phyloP scores from a whole-genome alignment of 1,139 yeast genomes.

The Blastobotrys proliferans region DNA sequence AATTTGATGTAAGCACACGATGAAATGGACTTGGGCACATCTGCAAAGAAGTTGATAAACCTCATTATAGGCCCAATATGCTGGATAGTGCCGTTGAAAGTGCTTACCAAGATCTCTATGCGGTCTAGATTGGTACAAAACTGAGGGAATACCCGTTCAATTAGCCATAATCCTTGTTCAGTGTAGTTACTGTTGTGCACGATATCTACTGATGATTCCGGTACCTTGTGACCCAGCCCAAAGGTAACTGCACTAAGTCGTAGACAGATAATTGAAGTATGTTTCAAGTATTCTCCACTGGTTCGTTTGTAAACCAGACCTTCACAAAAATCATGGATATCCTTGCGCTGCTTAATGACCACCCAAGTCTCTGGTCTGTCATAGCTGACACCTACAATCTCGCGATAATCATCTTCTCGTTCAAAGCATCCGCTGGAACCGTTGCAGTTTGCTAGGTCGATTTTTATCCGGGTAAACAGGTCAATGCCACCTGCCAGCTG shows the following conservation, averaged over 20 bases:
- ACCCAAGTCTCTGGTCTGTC: conserved; percentile 6
- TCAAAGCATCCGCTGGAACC: conserved; percentile 4
- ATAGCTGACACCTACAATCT: conserved; percentile 3
- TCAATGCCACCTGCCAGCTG: conserved; percentile 1
- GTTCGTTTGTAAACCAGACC: not conserved
- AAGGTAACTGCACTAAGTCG: conserved; percentile 9
- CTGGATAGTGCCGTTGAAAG: conserved; percentile 10
- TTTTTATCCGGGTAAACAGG: not conserved
- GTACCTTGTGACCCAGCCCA: conserved; percentile 6
- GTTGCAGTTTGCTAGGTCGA: conserved; percentile 1
- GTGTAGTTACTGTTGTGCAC: conserved; percentile 6
- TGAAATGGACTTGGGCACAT: conserved; percentile 2
- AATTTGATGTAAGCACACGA: conserved; percentile 4
- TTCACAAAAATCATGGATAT: not conserved
- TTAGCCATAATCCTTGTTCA: conserved; percentile 7
- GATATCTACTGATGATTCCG: not conserved
- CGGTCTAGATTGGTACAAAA: not conserved
- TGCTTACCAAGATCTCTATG: conserved; percentile 1
- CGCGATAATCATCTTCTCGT: conserved; percentile 2
- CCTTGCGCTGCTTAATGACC: conserved; percentile 3
- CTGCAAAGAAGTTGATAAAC: not conserved
- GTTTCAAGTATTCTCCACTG: not conserved
- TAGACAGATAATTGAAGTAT: not conserved
- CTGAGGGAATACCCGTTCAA: conserved; percentile 4
- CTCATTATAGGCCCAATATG: conserved; percentile 5